Evolutionary conservation across 345 rosid genomes (phyloP).

Genomic region (Salix viminalis): DNA sequence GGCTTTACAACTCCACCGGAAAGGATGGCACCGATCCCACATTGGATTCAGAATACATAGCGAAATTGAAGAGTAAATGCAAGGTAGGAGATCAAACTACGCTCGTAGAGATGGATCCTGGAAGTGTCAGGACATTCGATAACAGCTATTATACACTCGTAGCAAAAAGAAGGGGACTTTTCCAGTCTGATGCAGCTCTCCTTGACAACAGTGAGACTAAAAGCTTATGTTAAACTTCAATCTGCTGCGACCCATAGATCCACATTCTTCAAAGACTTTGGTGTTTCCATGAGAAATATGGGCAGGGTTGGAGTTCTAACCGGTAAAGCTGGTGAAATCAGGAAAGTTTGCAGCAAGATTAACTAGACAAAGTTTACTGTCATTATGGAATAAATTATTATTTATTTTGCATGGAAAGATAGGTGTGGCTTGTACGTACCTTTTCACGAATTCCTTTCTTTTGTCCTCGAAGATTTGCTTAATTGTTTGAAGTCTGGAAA

Average conservation of each 20-base stretch:
- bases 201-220: constrained; percentile 41
- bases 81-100: constrained; percentile 41
- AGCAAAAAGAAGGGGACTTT: constrained; percentile 52
- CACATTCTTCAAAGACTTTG: constrained; percentile 56
- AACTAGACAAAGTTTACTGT: constrained; percentile 14
- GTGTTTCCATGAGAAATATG: constrained; percentile 63
- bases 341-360: constrained; percentile 51
- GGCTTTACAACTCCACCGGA: constrained; percentile 73
- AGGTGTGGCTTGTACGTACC: no score
- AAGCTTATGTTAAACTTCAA: constrained; percentile 40
- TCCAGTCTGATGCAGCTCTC: constrained; percentile 57
- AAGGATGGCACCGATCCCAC: constrained; percentile 48
- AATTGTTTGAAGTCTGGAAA: neutral
- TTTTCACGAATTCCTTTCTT: neutral
- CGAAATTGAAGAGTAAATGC: constrained; percentile 36
- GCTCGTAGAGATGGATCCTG: constrained; percentile 67
- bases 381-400: no score
- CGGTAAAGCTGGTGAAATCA: constrained; percentile 45
- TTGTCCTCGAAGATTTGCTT: neutral
- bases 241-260: constrained; percentile 9
- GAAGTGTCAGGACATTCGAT: constrained; percentile 60
- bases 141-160: constrained; percentile 40
- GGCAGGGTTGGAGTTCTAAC: constrained; percentile 62
- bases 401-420: neutral
- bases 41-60: constrained; percentile 39